phyloP scores from a whole-genome alignment of 1,284 basidiomycete species.

The Coniferiporia weirii region DNA sequence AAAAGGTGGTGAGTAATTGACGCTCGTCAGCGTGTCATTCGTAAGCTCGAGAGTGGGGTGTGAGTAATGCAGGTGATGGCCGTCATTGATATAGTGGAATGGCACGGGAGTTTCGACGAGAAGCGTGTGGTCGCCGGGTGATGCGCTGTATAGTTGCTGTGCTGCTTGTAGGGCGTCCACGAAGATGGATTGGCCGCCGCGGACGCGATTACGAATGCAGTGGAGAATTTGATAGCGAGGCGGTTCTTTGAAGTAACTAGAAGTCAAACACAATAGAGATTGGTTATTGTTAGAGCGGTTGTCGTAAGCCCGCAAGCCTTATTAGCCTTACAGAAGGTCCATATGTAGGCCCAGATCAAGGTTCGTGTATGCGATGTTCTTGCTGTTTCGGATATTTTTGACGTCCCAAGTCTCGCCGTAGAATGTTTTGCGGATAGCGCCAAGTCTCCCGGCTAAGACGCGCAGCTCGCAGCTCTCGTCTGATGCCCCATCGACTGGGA shows the following conservation, averaged over 20 bases:
- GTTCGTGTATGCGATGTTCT: slow-evolving; percentile 95
- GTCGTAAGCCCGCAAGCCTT: too few relatives aligned
- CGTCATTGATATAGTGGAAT: slow-evolving; percentile 92
- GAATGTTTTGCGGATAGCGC: slow-evolving; percentile 82
- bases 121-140: slow-evolving; percentile 53
- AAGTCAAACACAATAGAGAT: slow-evolving; percentile 9
- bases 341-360: slow-evolving; percentile 87
- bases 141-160: slow-evolving; percentile 42
- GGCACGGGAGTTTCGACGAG: slow-evolving; percentile 64
- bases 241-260: slow-evolving; percentile 83
- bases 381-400: slow-evolving; percentile 65
- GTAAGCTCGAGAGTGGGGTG: slow-evolving; percentile 78
- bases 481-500: slow-evolving; percentile 52
- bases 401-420: slow-evolving; percentile 94
- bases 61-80: slow-evolving; percentile 75
- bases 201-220: slow-evolving; percentile 78
- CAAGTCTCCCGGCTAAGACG: slow-evolving; percentile 60
- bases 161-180: slow-evolving; percentile 80
- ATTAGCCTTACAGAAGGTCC: slow-evolving; percentile 72
- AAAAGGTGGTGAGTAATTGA: slow-evolving; percentile 97
- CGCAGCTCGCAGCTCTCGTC: slow-evolving; percentile 62
- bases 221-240: slow-evolving; percentile 92
- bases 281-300: not conserved
- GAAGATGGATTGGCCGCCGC: slow-evolving; percentile 85
- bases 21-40: slow-evolving; percentile 44